Percentiles rank a stretch among this genome's conserved stretches.
These are phyloP conservation scores for Chaetothyriales sp. DNA, from an alignment of 2,329 filamentous ascomycete species.

Conservation along the genomic window DNA sequence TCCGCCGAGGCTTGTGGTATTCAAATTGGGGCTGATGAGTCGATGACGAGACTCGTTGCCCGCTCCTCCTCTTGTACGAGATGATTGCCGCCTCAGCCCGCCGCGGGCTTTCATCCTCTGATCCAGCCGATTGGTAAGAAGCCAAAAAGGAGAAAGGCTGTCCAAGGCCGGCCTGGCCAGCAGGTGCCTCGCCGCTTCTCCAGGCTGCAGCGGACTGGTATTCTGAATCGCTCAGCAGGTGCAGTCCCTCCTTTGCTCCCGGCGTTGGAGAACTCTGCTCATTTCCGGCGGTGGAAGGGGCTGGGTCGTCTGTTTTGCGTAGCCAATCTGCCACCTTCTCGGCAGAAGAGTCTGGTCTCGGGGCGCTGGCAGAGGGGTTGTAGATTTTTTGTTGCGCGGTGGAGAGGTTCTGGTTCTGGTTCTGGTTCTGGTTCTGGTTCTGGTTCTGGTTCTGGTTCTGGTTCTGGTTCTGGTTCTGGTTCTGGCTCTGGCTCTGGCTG, in stretches of 20 bases:
- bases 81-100: neutral
- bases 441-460: no score
- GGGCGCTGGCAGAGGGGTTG: no score
- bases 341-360: neutral
- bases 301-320: neutral
- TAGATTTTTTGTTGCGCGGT: no score
- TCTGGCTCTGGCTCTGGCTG: no score
- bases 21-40: conserved; percentile 28
- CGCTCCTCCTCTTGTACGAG: conserved; percentile 14
- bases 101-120: neutral
- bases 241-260: neutral
- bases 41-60: conserved; percentile 24
- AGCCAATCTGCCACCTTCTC: neutral
- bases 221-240: neutral
- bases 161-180: neutral
- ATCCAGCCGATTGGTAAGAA: neutral
- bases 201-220: neutral
- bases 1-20: conserved; percentile 21
- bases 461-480: no score
- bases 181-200: neutral
- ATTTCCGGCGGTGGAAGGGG: neutral
- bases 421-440: no score
- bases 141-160: neutral
- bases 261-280: neutral
- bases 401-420: no score